phyloP scores from a whole-genome alignment of 2,329 filamentous ascomycete species.

The Phyllosticta ampelicida region DNA sequence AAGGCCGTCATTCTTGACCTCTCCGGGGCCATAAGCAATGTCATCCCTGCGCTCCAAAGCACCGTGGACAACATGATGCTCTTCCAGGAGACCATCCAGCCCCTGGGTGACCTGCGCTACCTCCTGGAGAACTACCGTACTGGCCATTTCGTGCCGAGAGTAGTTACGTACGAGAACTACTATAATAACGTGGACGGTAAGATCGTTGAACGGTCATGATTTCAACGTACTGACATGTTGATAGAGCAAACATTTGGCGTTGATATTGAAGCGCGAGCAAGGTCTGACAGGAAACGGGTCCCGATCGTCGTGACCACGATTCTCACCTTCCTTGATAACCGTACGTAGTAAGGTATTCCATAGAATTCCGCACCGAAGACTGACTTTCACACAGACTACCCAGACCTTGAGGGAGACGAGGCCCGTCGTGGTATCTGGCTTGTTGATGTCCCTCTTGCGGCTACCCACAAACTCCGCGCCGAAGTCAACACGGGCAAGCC shows the following conservation, averaged over 20 bases:
- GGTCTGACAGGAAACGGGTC: slow-evolving; percentile 90
- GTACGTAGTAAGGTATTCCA: slow-evolving; percentile 24
- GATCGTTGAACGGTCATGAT: slow-evolving; percentile 6
- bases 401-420: slow-evolving; percentile 93
- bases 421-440: slow-evolving; percentile 88
- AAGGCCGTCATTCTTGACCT: slow-evolving; percentile 98
- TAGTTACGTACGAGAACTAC: slow-evolving; percentile 95
- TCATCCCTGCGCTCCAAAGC: slow-evolving; percentile 90
- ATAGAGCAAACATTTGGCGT: slow-evolving; percentile 91
- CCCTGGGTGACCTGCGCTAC: slow-evolving; percentile 78
- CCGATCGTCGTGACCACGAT: slow-evolving; percentile 86
- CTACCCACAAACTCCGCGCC: slow-evolving; percentile 74
- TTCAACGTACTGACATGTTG: background rate
- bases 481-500: slow-evolving; percentile 79
- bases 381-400: slow-evolving; percentile 53
- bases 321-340: slow-evolving; percentile 87
- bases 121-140: slow-evolving; percentile 95
- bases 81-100: slow-evolving; percentile 98
- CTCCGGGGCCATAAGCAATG: slow-evolving; percentile 92
- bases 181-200: slow-evolving; percentile 85
- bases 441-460: slow-evolving; percentile 74
- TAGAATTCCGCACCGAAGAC: slow-evolving; percentile 8
- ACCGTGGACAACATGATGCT: slow-evolving; percentile 98
- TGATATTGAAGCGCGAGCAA: slow-evolving; percentile 87
- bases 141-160: slow-evolving; percentile 80